A percentile compares a stretch with the other conserved stretches of the same genome.
Conservation (phyloP, 129 eudicot species). For the Oenanthe sinensis region DNA sequence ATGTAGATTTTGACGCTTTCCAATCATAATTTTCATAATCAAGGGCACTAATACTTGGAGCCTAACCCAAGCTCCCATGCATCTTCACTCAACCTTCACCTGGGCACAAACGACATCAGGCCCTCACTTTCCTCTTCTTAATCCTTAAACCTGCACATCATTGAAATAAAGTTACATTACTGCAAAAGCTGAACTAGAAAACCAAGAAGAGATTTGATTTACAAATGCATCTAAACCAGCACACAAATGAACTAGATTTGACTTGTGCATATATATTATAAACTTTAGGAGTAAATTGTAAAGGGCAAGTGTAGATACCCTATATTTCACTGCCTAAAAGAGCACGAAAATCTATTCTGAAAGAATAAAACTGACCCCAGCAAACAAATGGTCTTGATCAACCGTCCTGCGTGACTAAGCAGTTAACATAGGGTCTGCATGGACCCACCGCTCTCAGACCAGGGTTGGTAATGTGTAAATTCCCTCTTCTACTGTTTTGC, state of each 20-base stretch:
- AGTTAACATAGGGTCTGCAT: background rate
- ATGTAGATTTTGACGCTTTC: background rate
- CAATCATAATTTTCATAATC: background rate
- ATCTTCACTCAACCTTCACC: constrained; percentile 53
- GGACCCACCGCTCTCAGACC: background rate
- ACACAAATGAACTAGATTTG: constrained; percentile 16
- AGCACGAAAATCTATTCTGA: background rate
- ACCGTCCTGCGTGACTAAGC: background rate
- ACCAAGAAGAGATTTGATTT: too few species aligned
- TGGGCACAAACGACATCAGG: constrained; percentile 71
- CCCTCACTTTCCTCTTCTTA: constrained; percentile 81
- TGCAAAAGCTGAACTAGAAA: background rate
- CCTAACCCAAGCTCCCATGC: constrained; percentile 9
- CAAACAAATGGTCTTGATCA: background rate
- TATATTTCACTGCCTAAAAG: background rate
- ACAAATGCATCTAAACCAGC: constrained; percentile 68
- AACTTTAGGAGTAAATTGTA: too few species aligned
- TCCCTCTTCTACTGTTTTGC: background rate
- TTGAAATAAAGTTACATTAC: background rate
- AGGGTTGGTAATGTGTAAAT: background rate
- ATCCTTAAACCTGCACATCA: constrained; percentile 32
- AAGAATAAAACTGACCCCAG: background rate
- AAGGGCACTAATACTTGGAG: background rate
- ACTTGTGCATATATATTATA: too few species aligned
- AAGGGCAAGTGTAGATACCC: too few species aligned